phyloP scores from a whole-genome alignment of 768 basidiomycete species.

The Tephrocybe rancida region DNA sequence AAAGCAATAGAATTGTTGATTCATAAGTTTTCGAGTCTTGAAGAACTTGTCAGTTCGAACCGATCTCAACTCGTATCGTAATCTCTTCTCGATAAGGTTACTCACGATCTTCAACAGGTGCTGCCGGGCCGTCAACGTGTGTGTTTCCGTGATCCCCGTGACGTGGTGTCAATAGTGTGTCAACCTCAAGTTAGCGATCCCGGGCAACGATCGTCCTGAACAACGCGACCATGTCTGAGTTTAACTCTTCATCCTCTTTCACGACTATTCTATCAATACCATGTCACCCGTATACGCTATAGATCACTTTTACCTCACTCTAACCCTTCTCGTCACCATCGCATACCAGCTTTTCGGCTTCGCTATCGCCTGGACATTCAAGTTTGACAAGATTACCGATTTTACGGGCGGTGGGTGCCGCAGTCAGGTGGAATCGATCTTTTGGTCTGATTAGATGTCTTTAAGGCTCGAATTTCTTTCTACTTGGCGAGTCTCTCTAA shows the following conservation, averaged over 20 bases:
- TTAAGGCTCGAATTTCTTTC: constrained; percentile 66
- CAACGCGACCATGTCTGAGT: background rate
- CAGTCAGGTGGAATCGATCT: constrained; percentile 1
- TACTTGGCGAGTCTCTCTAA: constrained; percentile 44
- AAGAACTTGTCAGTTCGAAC: no score
- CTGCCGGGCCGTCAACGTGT: no score
- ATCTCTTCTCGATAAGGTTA: no score
- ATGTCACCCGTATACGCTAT: constrained; percentile 47
- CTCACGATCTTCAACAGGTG: no score
- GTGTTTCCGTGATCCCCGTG: background rate
- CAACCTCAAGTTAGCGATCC: background rate
- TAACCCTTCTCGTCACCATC: constrained; percentile 55
- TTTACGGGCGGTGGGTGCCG: constrained; percentile 53
- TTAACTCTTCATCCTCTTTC: background rate
- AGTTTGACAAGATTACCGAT: constrained; percentile 78
- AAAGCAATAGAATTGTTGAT: no score
- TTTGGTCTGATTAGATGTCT: background rate
- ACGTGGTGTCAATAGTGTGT: background rate
- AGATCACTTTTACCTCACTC: constrained; percentile 49
- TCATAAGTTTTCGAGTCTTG: no score
- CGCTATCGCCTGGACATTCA: constrained; percentile 65
- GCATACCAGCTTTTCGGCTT: constrained; percentile 65
- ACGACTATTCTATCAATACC: background rate
- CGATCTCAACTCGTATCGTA: no score
- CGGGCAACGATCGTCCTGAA: background rate